These are phyloP conservation scores for Verticillium tricorpus DNA, from an alignment of 2,329 filamentous ascomycete species.

Conservation along the genomic window DNA sequence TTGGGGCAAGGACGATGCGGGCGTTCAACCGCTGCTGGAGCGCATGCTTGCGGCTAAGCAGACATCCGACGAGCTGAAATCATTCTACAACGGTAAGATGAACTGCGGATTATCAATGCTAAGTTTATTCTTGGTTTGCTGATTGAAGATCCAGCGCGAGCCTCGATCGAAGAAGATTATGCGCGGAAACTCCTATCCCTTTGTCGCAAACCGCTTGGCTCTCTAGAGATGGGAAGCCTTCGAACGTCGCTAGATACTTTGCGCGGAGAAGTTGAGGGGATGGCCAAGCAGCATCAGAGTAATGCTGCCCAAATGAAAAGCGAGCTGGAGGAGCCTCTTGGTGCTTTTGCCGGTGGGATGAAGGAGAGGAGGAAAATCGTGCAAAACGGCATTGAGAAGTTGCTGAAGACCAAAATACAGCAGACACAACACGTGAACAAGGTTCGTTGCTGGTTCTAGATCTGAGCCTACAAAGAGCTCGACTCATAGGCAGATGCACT, in stretches of 20 bases:
- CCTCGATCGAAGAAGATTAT: slow-evolving; percentile 96
- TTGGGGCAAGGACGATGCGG: slow-evolving; percentile 98
- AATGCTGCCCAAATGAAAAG: slow-evolving; percentile 94
- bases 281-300: slow-evolving; percentile 87
- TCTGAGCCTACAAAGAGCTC: no score
- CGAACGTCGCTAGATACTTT: slow-evolving; percentile 82
- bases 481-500: no score
- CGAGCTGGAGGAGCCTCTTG: slow-evolving; percentile 88
- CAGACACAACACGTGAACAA: slow-evolving; percentile 92
- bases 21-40: slow-evolving; percentile 83
- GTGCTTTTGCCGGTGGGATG: slow-evolving; percentile 88
- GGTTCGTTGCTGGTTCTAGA: slow-evolving; percentile 39
- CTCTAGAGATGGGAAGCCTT: slow-evolving; percentile 79
- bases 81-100: slow-evolving; percentile 75
- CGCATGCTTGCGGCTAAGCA: slow-evolving; percentile 94
- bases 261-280: slow-evolving; percentile 83
- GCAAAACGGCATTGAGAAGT: slow-evolving; percentile 87
- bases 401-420: slow-evolving; percentile 87
- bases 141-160: slow-evolving; percentile 57
- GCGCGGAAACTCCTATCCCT: slow-evolving; percentile 81
- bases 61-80: slow-evolving; percentile 87
- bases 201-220: slow-evolving; percentile 83
- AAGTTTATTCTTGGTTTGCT: background rate
- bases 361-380: slow-evolving; percentile 97
- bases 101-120: background rate